Base-by-base conservation (phyloP, 2,329 filamentous ascomycete genomes). In the Colletotrichum falcatum region DNA sequence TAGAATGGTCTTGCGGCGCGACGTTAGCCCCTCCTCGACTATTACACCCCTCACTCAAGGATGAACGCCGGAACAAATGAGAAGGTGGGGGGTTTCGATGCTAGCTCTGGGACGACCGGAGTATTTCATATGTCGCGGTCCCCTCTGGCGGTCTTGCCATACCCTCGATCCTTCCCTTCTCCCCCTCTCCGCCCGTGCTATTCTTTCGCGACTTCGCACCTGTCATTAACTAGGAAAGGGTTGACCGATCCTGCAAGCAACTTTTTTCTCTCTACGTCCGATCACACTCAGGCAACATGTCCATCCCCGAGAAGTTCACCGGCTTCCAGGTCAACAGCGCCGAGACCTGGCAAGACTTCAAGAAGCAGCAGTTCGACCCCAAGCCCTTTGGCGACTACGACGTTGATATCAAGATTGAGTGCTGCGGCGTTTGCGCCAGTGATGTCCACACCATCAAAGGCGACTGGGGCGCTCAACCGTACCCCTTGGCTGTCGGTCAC, bases 341-440 rank as follows among this genome's bases (percentile, higher is more conserved):
- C 30, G 85, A 85, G 61, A 84, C 83, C 55, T 89, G 86, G 85
- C 81, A 87, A 73, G 84, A 90, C 70, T 90, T 91, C 77, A 84
- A 91, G 76, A 92, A 93, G 83, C 90, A 91, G 78, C 80, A 95
- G 84, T 94, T 94, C 84, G 88, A 90, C 75, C 90, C 95, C 69
- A 96, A 97, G 84, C 92, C 92, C 23, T 97, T 97, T 79, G 93
- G 91, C 74, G 93, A 95, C 79, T 88, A 93, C 81, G 94, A 97
- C 78, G 89, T 97, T 76, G 94, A 97, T 79, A 89, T 97, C 82
- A 92, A 95, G 85, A 91, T 97, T 76, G 90, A 94, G 74, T 91
- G 89, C 78, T 95, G 93, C 77, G 92, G 93, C 77, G 86, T 94
- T 63, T 94, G 92, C 79, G 89, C 91, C 74, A 91, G 88, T 74